Evolutionary conservation across 495 filamentous ascomycete species (phyloP).

Genomic region (Talaromyces thailandensis): DNA sequence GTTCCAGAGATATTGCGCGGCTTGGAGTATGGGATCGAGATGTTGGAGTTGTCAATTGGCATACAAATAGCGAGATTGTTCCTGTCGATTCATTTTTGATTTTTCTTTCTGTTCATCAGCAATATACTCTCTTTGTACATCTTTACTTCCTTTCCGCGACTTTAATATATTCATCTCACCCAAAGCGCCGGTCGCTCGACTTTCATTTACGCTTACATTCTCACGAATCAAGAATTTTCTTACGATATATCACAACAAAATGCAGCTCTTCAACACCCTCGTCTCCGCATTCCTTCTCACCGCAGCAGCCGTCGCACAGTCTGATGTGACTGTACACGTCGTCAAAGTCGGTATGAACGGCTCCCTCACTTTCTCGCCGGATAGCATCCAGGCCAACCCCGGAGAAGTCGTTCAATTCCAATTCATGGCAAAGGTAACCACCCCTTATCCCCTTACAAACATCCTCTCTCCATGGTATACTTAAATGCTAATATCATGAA

Average conservation of each 20-base stretch:
- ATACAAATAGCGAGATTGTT: not conserved
- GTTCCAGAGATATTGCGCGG: not conserved
- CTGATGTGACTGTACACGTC: slow-evolving; percentile 32
- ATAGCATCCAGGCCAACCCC: slow-evolving; percentile 25
- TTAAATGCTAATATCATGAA: too few relatives aligned
- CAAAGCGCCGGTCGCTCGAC: not conserved
- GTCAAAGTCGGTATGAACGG: slow-evolving; percentile 38
- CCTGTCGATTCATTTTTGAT: not conserved
- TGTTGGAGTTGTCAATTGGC: not conserved
- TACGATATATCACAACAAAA: not conserved
- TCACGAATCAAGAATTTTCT: not conserved
- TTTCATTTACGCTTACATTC: not conserved
- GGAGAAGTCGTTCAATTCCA: slow-evolving; percentile 47
- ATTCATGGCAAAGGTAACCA: slow-evolving; percentile 33
- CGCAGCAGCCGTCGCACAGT: not conserved
- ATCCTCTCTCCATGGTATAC: not conserved
- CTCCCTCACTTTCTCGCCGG: slow-evolving; percentile 21
- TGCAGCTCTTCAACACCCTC: not conserved
- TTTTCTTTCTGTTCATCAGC: not conserved
- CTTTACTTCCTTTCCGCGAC: not conserved
- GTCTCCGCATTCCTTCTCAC: not conserved
- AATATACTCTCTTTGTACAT: not conserved
- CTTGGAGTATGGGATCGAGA: not conserved
- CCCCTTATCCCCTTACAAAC: not conserved
- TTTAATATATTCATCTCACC: not conserved